Evolutionary conservation across 331 rosid species (phyloP), one percentile per base, ranked within the genome.

Genomic region (Cydonia oblonga): DNA sequence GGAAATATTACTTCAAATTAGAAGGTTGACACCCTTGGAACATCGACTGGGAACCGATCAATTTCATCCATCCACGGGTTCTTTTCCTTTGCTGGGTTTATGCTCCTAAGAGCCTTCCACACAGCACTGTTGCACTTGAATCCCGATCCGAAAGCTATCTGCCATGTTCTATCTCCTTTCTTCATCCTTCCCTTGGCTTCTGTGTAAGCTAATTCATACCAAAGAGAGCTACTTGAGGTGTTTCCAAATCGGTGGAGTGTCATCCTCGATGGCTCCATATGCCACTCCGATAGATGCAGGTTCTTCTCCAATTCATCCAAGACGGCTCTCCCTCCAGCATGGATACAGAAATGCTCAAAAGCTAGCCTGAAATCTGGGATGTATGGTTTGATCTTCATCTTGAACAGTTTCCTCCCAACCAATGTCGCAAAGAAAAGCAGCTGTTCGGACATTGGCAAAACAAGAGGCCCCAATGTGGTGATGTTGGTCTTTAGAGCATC

Each of bases 261-360:
- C 98, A 92, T 90, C 84, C 98, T 87, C 4, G 98, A 92, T 29
- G 98, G 98, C 80, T 92, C 98, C 98, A 92, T 92, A 84, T 92
- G 97, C 98, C 98, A 90, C 64, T 88, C 82, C 1, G 97, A 86
- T 22, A 92, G 83, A 82, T 92, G 93, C 93, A 92, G 81, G 85
- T 92, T 92, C 83, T 88, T 90, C 90, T 92, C 96, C 81, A 92
- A 73, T 76, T 92, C 98, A 77, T 92, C 98, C 82, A 92, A 77
- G 64, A 92, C 98, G 5, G 96, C 98, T 76, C 98, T 85, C 30
- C 98, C 98, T 58, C 98, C 98, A 32, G 98, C 96, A 75, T 92
- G 98, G 51, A 92, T 88, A 78, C 98, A 92, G 80, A 92, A 92
- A 81, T 92, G 98, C 72, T 92, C 98, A 63, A 92, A 92, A 76